phyloP scores from a whole-genome alignment of 768 basidiomycete genomes.

The Tricholomella constricta region DNA sequence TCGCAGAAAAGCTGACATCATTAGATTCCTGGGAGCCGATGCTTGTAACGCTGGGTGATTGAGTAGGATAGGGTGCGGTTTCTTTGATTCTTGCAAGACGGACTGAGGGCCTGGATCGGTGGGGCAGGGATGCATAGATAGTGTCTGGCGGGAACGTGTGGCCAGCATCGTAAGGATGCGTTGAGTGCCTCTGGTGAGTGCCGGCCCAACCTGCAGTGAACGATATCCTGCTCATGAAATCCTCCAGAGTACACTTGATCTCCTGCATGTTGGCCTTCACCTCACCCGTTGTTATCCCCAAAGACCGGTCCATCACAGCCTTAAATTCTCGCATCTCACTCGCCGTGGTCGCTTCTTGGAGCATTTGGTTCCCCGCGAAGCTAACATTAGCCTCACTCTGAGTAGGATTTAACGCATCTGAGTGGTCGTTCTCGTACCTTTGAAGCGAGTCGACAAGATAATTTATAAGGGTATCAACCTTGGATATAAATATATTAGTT shows the following conservation, averaged over 20 bases:
- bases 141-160: not conserved
- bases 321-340: slow-evolving; percentile 20
- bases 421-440: slow-evolving; percentile 30
- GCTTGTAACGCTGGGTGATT: not conserved
- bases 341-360: slow-evolving; percentile 13
- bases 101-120: not conserved
- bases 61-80: not conserved
- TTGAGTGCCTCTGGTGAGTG: not conserved
- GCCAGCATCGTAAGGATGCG: not conserved
- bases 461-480: slow-evolving; percentile 36
- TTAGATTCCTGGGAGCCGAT: not conserved
- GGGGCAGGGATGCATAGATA: not conserved
- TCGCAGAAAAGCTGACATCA: not conserved
- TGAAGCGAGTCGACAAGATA: slow-evolving; percentile 37
- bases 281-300: not conserved
- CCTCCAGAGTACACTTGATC: not conserved
- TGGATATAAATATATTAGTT: not conserved
- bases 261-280: not conserved
- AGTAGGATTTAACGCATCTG: slow-evolving; percentile 30
- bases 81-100: not conserved
- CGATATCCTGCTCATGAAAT: not conserved
- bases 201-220: not conserved
- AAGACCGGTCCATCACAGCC: slow-evolving; percentile 1
- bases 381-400: slow-evolving; percentile 16
- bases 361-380: slow-evolving; percentile 30